Evolutionary conservation across 1,284 basidiomycete genomes (phyloP), one percentile per base, ranked within the genome.

Genomic region (Irpex rosettiformis): DNA sequence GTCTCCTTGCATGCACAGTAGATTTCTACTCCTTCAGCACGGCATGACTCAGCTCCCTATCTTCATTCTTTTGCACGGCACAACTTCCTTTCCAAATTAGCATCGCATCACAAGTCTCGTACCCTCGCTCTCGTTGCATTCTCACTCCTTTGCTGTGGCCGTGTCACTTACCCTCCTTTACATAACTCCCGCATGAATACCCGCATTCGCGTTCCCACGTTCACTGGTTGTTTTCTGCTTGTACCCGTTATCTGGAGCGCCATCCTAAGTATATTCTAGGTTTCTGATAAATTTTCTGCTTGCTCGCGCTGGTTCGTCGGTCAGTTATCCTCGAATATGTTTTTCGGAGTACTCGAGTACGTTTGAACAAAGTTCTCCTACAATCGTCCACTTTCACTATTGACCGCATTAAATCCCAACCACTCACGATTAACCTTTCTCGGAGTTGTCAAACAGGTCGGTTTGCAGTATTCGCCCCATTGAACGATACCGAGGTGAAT

Each of bases 121-220:
- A 16, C 40, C 56, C 45, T 45, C 55, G 55, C 59, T 60, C 59
- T 60, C 59, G 59, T 49, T 60, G 59, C 56, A 60, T 49, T 60
- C 16, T 55, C 59, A 60, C 54, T 54, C 52, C 28, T 60, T 55
- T 52, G 59, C 59, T 60, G 56, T 60, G 55, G 52, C 59, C 56
- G 29, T 54, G 56, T 60, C 59, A 56, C 48, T 55, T 55, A 40
- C 43, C 51, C 27, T 49, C 55, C 52, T 57, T 54, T 25, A 49
- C 48, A 49, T 24, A 28, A 18, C 43, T 47, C 43, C 13, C 24
- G 48, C 24, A 49, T 25, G 48, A 22, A 49, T 49, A 49, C 48
- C 48, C 48, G 27, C 27, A 27, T 49, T n/a, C 48, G 27, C 48
- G 48, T 49, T 49, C 18, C 27, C 48, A n/a, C 11, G 27, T 49